Evolutionary conservation across 2,329 filamentous ascomycete species (phyloP).

Genomic region (Coniella vitis): DNA sequence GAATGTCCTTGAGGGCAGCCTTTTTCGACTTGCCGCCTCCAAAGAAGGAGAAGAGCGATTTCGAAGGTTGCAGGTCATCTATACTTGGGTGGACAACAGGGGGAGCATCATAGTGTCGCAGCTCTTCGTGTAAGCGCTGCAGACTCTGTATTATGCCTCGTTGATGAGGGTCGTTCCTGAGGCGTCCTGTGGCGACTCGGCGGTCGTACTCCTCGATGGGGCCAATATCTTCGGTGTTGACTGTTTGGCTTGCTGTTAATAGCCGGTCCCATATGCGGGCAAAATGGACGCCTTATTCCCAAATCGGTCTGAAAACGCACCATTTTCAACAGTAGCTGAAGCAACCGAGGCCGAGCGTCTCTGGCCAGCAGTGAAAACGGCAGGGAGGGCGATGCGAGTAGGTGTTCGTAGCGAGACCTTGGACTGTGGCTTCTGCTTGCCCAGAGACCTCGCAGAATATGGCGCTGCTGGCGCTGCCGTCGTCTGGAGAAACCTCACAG

Average conservation of each 20-base stretch:
- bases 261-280: no score
- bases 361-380: conserved; percentile 15
- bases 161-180: conserved; percentile 88
- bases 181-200: conserved; percentile 63
- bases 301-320: conserved; percentile 7
- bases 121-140: conserved; percentile 80
- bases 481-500: conserved; percentile 7
- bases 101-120: conserved; percentile 66
- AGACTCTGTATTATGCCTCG: conserved; percentile 88
- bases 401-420: background rate
- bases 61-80: conserved; percentile 57
- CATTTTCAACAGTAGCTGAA: conserved; percentile 17
- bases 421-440: background rate
- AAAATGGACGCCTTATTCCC: no score
- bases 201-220: conserved; percentile 85
- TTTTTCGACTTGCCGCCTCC: conserved; percentile 45
- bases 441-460: background rate
- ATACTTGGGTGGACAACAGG: conserved; percentile 70
- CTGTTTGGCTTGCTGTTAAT: conserved; percentile 4
- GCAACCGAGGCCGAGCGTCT: conserved; percentile 17
- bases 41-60: conserved; percentile 53
- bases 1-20: conserved; percentile 46
- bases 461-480: background rate
- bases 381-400: conserved; percentile 16
- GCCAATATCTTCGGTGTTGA: conserved; percentile 42